Evolutionary conservation across 2,329 filamentous ascomycete genomes (phyloP), one percentile per base, ranked within the genome.

Genomic region (Monosporascus ibericus): DNA sequence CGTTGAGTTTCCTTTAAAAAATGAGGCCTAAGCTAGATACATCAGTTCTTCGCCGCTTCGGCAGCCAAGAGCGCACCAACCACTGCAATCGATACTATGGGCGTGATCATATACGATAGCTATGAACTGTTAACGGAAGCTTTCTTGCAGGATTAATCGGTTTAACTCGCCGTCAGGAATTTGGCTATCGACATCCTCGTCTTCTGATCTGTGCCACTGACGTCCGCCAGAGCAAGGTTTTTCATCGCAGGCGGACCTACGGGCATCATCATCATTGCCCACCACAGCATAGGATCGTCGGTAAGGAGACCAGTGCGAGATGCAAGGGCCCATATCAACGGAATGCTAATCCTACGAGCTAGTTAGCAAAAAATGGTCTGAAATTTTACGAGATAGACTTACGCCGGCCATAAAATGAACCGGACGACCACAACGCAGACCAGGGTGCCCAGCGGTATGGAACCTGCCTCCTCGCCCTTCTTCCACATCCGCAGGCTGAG

Each of bases 191-290:
- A 56, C 57, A 59, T 60, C 36, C 54, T 58, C 48, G 56, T 44
- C 40, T 51, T 57, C 39, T 60, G 34, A 40, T 47, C 52, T 5
- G 54, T 48, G 18, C 56, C 57, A 30, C 59, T 57, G 11, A 61
- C 49, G 49, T 81, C 77, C 4, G 77, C 75, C 24, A 82, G 63
- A 1, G 75, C 75, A 6, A 74, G 75, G 47, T 78, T 68, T 30
- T 78, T 77, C 73, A 81, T 71, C 0, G 79, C 77, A 2, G 78
- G 76, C 20, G 78, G 79, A 0, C 80, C 79, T 1, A 74, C 72
- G 0, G 80, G 78, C 75, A 81, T 81, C 27, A 82, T 60, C 79
- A 83, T 83, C 75, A 83, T 75, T 3, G 69, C 70, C 59, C 82
- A 83, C 78, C 78, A 83, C 18, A 83, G 63, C 48, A 83, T 75